A percentile compares a stretch with the other conserved stretches of the same genome.
These are phyloP conservation scores for Rhodocollybia butyracea DNA, from an alignment of 768 basidiomycete species.

Conservation along the genomic window DNA sequence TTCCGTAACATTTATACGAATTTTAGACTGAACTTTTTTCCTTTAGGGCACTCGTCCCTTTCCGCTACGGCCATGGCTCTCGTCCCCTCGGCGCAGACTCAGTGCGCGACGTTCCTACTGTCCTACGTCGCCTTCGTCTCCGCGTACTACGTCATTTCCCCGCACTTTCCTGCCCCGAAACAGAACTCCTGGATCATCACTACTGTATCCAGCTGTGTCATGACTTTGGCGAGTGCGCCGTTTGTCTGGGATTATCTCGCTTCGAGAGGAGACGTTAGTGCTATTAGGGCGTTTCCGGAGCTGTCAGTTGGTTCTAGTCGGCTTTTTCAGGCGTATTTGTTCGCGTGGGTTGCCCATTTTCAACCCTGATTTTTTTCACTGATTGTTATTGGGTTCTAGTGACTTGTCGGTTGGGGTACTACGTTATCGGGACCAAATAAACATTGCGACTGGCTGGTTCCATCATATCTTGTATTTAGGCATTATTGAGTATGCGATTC, in stretches of 20 bases:
- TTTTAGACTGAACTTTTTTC: too few relatives aligned
- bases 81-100: too few relatives aligned
- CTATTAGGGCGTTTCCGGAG: slow-evolving; percentile 17
- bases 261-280: slow-evolving; percentile 23
- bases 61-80: too few relatives aligned
- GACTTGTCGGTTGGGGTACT: slow-evolving; percentile 43
- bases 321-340: slow-evolving; percentile 48
- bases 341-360: slow-evolving; percentile 27
- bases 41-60: too few relatives aligned
- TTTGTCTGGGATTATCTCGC: slow-evolving; percentile 27
- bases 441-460: slow-evolving; percentile 54
- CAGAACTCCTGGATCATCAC: slow-evolving; percentile 50
- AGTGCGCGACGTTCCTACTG: too few relatives aligned
- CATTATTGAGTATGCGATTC: slow-evolving; percentile 36
- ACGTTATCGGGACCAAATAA: slow-evolving; percentile 44
- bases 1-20: too few relatives aligned
- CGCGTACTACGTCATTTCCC: slow-evolving; percentile 27
- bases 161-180: slow-evolving; percentile 31
- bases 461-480: slow-evolving; percentile 43
- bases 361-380: slow-evolving; percentile 10
- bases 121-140: slow-evolving; percentile 17
- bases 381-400: not conserved
- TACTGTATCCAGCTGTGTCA: slow-evolving; percentile 32
- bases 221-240: slow-evolving; percentile 40
- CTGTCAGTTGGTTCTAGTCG: slow-evolving; percentile 24